These are phyloP conservation scores for Podosphaera xanthii DNA, from an alignment of 2,329 filamentous ascomycete genomes.

Conservation along the genomic window DNA sequence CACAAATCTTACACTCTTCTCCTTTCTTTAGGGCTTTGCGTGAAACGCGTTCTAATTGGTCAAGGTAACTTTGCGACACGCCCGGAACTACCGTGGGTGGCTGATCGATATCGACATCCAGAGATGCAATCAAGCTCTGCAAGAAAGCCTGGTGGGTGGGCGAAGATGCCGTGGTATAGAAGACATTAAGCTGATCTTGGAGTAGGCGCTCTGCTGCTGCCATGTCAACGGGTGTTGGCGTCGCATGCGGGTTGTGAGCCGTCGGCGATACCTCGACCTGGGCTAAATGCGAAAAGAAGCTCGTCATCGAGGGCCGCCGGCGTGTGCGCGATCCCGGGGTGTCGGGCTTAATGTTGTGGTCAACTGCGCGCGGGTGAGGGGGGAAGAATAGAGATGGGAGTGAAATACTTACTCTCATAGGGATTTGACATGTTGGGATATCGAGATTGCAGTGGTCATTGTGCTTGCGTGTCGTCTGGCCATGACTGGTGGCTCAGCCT, in stretches of 20 bases:
- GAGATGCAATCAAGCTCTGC: conserved; percentile 22
- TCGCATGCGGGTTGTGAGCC: conserved; percentile 29
- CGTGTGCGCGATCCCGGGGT: conserved; percentile 18
- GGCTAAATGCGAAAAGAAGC: conserved; percentile 32
- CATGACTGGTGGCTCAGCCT: too few species aligned
- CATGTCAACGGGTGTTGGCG: conserved; percentile 35
- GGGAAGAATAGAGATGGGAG: conserved; percentile 13
- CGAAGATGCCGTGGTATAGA: conserved; percentile 19
- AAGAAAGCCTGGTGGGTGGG: conserved; percentile 24
- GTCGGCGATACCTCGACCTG: conserved; percentile 17
- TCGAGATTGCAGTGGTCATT: too few species aligned
- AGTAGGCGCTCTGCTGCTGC: conserved; percentile 34
- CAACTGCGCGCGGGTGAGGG: conserved; percentile 22
- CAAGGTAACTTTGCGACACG: conserved; percentile 35
- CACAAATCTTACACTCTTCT: conserved; percentile 41
- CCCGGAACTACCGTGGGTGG: conserved; percentile 29
- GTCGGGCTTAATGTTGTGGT: conserved; percentile 34
- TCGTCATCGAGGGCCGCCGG: conserved; percentile 38
- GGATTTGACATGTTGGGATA: too few species aligned
- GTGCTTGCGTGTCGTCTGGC: too few species aligned
- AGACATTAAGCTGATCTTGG: conserved; percentile 32
- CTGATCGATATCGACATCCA: conserved; percentile 28
- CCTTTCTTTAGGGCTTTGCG: conserved; percentile 23
- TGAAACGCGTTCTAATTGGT: conserved; percentile 33
- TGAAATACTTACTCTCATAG: too few species aligned